These are phyloP conservation scores for Phalaenopsis equestris DNA, from an alignment of 106 monocot species.

Conservation along the genomic window DNA sequence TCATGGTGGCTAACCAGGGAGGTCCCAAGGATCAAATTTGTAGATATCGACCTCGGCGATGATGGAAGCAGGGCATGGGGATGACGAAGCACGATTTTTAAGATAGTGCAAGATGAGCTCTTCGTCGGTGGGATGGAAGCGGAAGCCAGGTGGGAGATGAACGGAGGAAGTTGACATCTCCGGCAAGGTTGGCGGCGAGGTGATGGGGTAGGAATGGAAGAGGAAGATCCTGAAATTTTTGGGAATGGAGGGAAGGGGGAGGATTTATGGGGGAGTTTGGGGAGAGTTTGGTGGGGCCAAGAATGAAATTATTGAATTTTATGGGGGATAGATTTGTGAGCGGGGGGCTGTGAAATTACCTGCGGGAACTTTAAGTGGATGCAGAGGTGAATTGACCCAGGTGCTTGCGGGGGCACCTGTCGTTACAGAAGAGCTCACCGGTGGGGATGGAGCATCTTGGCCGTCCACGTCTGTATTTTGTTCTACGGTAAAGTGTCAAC, in stretches of 20 bases:
- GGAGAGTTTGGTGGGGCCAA: not conserved
- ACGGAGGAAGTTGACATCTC: not conserved
- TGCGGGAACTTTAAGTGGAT: too few relatives aligned
- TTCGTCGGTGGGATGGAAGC: slow-evolving; percentile 10
- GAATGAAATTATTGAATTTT: not conserved
- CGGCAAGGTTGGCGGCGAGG: not conserved
- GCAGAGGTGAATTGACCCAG: not conserved
- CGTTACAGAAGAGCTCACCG: not conserved
- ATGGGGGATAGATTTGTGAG: too few relatives aligned
- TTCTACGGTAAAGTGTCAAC: too few relatives aligned
- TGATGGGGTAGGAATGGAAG: not conserved
- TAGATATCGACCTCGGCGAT: slow-evolving; percentile 8
- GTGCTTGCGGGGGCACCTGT: not conserved
- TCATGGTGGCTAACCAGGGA: not conserved
- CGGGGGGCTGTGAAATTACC: too few relatives aligned
- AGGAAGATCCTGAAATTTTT: not conserved
- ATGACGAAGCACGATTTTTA: not conserved
- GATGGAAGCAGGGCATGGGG: slow-evolving; percentile 2
- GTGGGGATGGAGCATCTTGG: not conserved
- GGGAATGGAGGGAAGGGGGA: not conserved
- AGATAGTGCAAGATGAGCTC: slow-evolving; percentile 5
- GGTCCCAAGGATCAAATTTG: slow-evolving; percentile 5
- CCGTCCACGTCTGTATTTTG: not conserved
- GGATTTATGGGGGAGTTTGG: not conserved
- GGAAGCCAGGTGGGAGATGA: slow-evolving; percentile 7